Base-by-base conservation (phyloP, 306 rosid genomes). In the Inga leiocalycina region DNA sequence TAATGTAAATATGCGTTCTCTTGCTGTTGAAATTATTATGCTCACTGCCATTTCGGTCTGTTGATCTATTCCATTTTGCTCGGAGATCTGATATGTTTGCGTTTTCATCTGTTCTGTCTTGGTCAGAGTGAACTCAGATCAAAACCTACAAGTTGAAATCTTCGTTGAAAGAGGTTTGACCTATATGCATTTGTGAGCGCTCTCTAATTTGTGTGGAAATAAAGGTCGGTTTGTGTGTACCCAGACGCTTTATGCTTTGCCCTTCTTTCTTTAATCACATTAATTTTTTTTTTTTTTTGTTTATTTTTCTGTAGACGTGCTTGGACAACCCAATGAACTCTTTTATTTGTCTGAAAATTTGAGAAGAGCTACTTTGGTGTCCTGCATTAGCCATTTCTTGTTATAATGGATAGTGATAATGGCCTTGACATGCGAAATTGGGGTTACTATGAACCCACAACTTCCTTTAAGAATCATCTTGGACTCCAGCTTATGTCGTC, bases 401-500 rank as follows among this genome's bases (percentile, higher is more conserved):
- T 87, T 91, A 88, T 86, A 66, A 96, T 96, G 99, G 99, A 96
- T 80, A 97, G 89, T 48, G 91, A 94, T 82, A 97, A 96, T 87
- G 90, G 93, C 17, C 91, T 94, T 87, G 90, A 92, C 87, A 96
- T 92, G 80, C 93, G 94, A 74, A 92, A 94, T 71, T 96, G 99
- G 99, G 97, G 97, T 81, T 96, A 91, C 91, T 93, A 94, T 87
- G 99, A 93, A 84, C 94, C 98, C 4, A 76, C 89, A 0, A 32
- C 41, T 7, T 84, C 98, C 35, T 89, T 84, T 70, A 93, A 94
- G 87, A 90, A 89, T 51, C 97, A 94, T 73, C 90, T 94, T 45
- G 97, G 99, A 64, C 91, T 96, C 75, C 97, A 91, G 87, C 97
- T 96, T 84, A 94, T 96, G 97, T 87, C 99, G 0, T 84, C 94